Conservation (phyloP, 78 protist species). For the Dictyostelium capitatum region DNA sequence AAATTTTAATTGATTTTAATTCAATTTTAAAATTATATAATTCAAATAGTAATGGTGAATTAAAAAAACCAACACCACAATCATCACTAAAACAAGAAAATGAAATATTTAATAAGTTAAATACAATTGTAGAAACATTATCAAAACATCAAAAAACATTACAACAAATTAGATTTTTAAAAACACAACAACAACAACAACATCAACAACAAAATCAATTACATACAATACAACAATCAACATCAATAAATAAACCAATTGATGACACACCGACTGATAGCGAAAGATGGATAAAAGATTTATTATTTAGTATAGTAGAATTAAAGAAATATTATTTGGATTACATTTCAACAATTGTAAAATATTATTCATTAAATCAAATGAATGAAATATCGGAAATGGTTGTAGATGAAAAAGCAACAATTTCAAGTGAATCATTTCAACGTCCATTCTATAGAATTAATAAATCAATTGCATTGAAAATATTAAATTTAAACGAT, state of each 20-base stretch:
- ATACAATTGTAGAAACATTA: background rate
- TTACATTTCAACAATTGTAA: background rate
- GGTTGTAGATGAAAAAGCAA: background rate
- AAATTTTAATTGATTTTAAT: background rate
- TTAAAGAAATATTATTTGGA: background rate
- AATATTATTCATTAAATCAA: background rate
- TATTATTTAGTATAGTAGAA: background rate
- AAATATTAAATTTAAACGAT: conserved; percentile 1
- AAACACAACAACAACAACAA: background rate
- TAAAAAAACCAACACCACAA: background rate
- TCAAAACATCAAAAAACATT: conserved; percentile 12
- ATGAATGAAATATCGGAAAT: background rate
- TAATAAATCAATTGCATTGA: background rate
- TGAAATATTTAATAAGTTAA: background rate
- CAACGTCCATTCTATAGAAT: conserved; percentile 30
- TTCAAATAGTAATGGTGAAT: background rate
- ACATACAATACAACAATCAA: background rate
- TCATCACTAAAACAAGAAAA: background rate
- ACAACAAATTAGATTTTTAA: conserved; percentile 16
- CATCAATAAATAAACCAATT: background rate
- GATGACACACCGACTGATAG: background rate
- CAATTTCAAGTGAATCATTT: background rate
- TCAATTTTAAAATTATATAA: too few relatives aligned
- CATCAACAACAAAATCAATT: background rate
- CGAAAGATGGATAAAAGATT: conserved; percentile 20